Percentiles rank a stretch among this genome's conserved stretches.
Evolutionary conservation across 1,284 basidiomycete species (phyloP).

Genomic region (Cryptococcus sp.): DNA sequence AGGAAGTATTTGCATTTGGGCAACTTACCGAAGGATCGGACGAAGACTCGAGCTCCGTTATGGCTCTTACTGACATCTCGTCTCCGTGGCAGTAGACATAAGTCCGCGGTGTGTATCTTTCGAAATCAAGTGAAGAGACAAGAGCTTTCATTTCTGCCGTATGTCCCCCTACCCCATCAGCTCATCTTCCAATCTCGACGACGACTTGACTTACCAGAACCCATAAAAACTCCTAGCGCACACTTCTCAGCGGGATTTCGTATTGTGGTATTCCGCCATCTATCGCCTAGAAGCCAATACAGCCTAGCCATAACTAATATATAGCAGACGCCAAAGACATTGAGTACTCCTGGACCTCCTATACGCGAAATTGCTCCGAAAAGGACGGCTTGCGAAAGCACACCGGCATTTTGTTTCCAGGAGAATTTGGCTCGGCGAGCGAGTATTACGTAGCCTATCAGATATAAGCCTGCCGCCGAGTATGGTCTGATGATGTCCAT

Average conservation of each 20-base stretch:
- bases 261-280: not conserved
- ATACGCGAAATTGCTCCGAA: not conserved
- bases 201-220: slow-evolving; percentile 53
- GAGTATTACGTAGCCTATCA: too few species aligned
- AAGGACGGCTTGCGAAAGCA: too few species aligned
- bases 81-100: slow-evolving; percentile 86
- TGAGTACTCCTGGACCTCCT: not conserved
- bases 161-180: slow-evolving; percentile 71
- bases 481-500: too few species aligned
- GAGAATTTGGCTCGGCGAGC: too few species aligned
- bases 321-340: too few species aligned
- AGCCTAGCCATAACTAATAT: not conserved
- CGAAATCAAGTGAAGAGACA: slow-evolving; percentile 68
- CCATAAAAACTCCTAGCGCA: slow-evolving; percentile 57
- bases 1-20: too few species aligned
- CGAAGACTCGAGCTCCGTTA: slow-evolving; percentile 57
- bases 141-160: slow-evolving; percentile 82
- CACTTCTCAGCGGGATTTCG: slow-evolving; percentile 25
- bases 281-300: not conserved
- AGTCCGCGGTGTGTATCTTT: slow-evolving; percentile 67
- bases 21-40: too few species aligned
- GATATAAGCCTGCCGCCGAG: too few species aligned
- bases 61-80: slow-evolving; percentile 49
- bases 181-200: not conserved
- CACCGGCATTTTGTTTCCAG: too few species aligned